Conservation (phyloP, 257 asterid species). For the Solanum medicagineum region DNA sequence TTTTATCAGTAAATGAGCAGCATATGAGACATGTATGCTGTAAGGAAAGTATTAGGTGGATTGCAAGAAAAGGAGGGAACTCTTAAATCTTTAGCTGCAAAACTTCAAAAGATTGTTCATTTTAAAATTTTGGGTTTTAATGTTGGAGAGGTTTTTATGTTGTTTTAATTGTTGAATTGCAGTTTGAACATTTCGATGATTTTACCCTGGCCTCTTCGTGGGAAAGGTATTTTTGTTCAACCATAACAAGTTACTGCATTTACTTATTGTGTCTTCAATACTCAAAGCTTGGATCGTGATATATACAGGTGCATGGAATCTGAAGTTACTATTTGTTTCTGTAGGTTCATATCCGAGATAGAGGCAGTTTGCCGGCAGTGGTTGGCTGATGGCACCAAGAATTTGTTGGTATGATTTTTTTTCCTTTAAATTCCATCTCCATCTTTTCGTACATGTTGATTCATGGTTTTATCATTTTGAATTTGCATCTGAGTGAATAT, state of each 20-base stretch:
- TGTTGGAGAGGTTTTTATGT: background rate
- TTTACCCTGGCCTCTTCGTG: conserved; percentile 86
- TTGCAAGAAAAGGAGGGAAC: background rate
- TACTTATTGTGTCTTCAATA: background rate
- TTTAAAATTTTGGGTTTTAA: background rate
- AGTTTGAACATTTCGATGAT: conserved; percentile 84
- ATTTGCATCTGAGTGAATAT: background rate
- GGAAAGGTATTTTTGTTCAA: conserved; percentile 48
- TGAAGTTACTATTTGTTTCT: background rate
- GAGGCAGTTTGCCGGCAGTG: conserved; percentile 90
- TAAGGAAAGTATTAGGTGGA: background rate
- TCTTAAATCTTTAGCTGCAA: background rate
- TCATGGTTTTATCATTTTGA: background rate
- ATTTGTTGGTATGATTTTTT: conserved; percentile 51
- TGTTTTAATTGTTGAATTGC: conserved; percentile 11
- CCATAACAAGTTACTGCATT: background rate
- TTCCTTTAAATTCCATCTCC: conserved; percentile 1
- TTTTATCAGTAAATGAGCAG: background rate
- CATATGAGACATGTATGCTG: background rate
- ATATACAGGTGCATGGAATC: background rate
- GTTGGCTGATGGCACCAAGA: conserved; percentile 72
- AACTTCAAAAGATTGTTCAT: background rate
- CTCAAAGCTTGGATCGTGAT: background rate
- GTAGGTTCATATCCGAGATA: conserved; percentile 82
- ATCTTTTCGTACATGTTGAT: background rate